Evolutionary conservation across 2,329 filamentous ascomycete species (phyloP), one percentile per base, ranked within the genome.

Genomic region (Penicillium sp.): DNA sequence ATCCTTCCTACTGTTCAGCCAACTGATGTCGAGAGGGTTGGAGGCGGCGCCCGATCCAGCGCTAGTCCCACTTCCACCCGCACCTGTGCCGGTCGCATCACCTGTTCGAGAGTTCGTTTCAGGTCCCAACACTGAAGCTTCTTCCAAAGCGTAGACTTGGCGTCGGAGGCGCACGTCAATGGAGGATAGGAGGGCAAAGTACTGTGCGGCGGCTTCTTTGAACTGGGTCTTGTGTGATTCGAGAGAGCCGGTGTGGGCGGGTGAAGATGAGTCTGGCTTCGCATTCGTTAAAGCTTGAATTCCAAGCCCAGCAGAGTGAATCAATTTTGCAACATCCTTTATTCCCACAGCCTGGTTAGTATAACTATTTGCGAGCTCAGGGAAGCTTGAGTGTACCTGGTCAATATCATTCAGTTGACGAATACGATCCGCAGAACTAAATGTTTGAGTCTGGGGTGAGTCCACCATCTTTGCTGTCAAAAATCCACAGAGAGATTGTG

Each of bases 1-100:
- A 60, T 89, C 88, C 58, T 89, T 90, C 54, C 90, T 83, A 66
- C 90, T 92, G 70, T 97, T 97, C 65, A 97, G 75, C 85, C 89
- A 93, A 29, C 92, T 92, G 14, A 95, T 87, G 69, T 97, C 92
- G 51, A 97, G 79, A 77, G 37, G 85, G 79, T 69, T 85, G 76
- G 61, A 84, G 63, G 75, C 49, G 14, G 44, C 70, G 11, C 53
- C 64, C n/a, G 63, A 53, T 6, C 62, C 62, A 45, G 58, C 58
- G 7, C 35, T 50, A 9, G 61, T 55, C 20, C 59, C 63, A 14
- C 59, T 58, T 35, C 64, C 66, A 4, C 58, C 69, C 2, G 60
- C 69, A 53, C 67, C 69, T 49, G 62, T 71, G 56, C 57, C 67
- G 11, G 65, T 59, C 18, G 67, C 57, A 44, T 76, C 70, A 4